Base-by-base conservation (phyloP, 208 protist species). In the Endotrypanum monterogeii region DNA sequence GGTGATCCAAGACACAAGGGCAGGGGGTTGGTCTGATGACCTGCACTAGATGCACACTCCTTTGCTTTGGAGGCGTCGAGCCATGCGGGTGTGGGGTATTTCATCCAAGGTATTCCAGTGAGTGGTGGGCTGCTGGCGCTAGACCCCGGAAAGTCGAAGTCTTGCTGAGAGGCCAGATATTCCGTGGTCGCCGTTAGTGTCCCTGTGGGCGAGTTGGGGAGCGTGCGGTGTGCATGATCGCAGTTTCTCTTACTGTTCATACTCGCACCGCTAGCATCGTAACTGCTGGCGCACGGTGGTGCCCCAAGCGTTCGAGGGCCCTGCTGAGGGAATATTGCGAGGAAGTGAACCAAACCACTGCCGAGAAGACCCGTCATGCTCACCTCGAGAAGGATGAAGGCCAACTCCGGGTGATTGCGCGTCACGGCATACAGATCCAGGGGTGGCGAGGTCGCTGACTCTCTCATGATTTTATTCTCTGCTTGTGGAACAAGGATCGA, bases 341-440 rank as follows among this genome's bases (percentile, higher is more conserved):
- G 54, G 50, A 50, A 32, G 18, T 54, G 35, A 18, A 63, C 37
- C 18, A 76, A 18, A 28, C 52, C 54, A 37, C 35, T 62, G 6
- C 46, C 16, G 9, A 54, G n/a, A 28, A 71, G 4, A 0, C 3
- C 23, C 1, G 18, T 28, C 41, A 71, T 16, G 18, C 14, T 20
- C 11, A 69, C 9, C 63, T 76, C 48, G 12, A 76, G 30, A 18
- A 39, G 37, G 35, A 66, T 60, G 7, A 76, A 35, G 4, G 25
- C 72, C 1, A 54, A 14, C 3, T 76, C 63, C 0, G 72, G 63
- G 54, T 71, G 72, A 4, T 39, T 25, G 16, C 48, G 44, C 20
- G 72, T 18, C 41, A 76, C 2, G n/a, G 30, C 25, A 63, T 71
- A 57, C 18, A 70, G 41, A 14, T 44, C 23, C 4, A 54, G 9